Conservation (phyloP, 2,329 filamentous ascomycete genomes). For the Sporothrix phasma region DNA sequence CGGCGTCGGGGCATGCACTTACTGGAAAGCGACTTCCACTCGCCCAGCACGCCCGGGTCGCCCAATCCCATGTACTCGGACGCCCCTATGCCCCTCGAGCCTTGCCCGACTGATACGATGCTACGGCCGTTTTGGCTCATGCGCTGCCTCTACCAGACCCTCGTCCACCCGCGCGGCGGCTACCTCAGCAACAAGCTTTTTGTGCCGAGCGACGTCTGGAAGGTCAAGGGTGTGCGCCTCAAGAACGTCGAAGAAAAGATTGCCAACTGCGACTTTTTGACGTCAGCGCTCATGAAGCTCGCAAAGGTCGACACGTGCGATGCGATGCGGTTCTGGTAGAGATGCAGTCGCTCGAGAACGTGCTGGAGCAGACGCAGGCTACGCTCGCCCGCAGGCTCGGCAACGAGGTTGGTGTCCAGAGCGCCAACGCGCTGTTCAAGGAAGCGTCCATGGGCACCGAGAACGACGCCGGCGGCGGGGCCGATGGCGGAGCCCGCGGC, state of each 20-base stretch:
- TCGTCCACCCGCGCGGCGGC: conserved; percentile 82
- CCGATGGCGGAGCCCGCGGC: neutral
- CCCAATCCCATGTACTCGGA: conserved; percentile 52
- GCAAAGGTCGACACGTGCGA: conserved; percentile 78
- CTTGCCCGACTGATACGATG: conserved; percentile 80
- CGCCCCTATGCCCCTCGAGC: conserved; percentile 70
- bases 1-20: conserved; percentile 62
- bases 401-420: conserved; percentile 81
- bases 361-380: conserved; percentile 77
- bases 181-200: conserved; percentile 90
- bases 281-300: conserved; percentile 76
- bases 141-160: conserved; percentile 84
- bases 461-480: conserved; percentile 26
- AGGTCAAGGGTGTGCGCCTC: conserved; percentile 85
- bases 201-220: conserved; percentile 85
- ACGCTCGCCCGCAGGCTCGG: conserved; percentile 74
- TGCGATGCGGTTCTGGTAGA: conserved; percentile 89
- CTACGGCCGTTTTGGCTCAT: conserved; percentile 98
- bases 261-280: conserved; percentile 80
- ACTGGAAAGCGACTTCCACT: conserved; percentile 76
- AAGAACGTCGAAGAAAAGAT: conserved; percentile 91
- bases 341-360: conserved; percentile 77
- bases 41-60: conserved; percentile 50
- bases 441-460: conserved; percentile 47
- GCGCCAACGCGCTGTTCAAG: conserved; percentile 63